These are phyloP conservation scores for Penicillium sp. DNA, from an alignment of 2,329 filamentous ascomycete genomes.

Conservation along the genomic window DNA sequence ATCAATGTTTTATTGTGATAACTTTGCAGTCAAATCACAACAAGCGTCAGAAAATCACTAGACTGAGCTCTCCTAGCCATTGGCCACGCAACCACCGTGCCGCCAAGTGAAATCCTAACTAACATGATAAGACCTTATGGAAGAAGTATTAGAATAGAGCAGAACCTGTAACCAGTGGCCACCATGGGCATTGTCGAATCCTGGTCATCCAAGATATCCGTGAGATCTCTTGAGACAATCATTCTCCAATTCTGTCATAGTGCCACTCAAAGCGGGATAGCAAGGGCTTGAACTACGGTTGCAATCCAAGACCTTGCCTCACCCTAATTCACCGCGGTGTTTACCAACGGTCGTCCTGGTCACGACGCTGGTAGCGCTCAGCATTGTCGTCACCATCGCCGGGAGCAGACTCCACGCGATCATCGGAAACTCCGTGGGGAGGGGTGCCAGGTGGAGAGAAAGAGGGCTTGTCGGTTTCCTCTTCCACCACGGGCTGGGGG, in stretches of 20 bases:
- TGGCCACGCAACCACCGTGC: neutral
- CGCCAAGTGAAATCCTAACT: neutral
- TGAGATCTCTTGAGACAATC: neutral
- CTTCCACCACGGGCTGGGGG: conserved; percentile 25
- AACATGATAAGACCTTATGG: neutral
- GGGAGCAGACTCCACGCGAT: neutral
- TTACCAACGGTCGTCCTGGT: conserved; percentile 1
- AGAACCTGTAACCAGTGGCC: neutral
- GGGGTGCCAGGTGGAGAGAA: neutral
- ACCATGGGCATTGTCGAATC: neutral
- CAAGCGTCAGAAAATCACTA: neutral
- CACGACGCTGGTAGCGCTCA: neutral
- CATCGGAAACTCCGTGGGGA: neutral
- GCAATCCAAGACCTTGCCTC: neutral
- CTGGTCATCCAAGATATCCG: neutral
- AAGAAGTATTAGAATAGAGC: neutral
- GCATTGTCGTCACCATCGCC: neutral
- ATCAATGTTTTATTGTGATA: neutral
- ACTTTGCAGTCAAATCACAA: neutral
- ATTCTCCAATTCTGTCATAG: neutral
- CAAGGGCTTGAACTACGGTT: neutral
- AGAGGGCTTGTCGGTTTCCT: neutral
- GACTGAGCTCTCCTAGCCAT: neutral
- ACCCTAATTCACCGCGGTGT: neutral
- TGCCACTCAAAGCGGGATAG: neutral